Conservation (phyloP, 1,139 yeast species). For the Hanseniaspora sp. region DNA sequence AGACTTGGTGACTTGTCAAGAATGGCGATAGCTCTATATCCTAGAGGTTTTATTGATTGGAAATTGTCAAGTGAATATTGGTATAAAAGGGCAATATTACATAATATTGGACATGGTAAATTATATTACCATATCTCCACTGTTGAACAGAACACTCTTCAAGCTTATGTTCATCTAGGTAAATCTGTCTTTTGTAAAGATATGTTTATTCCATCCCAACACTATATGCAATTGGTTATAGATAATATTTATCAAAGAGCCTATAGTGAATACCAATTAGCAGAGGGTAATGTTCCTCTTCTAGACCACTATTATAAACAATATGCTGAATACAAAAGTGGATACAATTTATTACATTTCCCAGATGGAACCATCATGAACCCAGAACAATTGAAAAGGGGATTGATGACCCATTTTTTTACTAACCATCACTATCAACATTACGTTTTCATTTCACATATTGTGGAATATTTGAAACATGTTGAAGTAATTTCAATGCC, state of each 20-base stretch:
- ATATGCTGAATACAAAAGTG: slow-evolving; percentile 21
- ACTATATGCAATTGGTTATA: slow-evolving; percentile 61
- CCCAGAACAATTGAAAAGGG: slow-evolving; percentile 20
- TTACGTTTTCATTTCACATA: slow-evolving; percentile 20
- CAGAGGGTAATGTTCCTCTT: slow-evolving; percentile 56
- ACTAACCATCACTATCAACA: slow-evolving; percentile 17
- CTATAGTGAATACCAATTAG: slow-evolving; percentile 43
- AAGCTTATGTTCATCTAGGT: slow-evolving; percentile 67
- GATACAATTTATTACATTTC: slow-evolving; percentile 8
- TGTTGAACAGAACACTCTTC: slow-evolving; percentile 67
- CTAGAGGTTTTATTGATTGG: slow-evolving; percentile 72
- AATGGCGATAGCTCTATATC: slow-evolving; percentile 73
- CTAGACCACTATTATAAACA: slow-evolving; percentile 36
- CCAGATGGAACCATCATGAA: slow-evolving; percentile 12
- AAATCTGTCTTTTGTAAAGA: slow-evolving; percentile 68
- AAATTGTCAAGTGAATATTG: slow-evolving; percentile 66
- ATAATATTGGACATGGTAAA: slow-evolving; percentile 69
- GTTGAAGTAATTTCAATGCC: slow-evolving; percentile 31
- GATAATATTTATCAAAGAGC: slow-evolving; percentile 67
- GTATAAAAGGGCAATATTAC: slow-evolving; percentile 60
- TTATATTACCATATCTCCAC: slow-evolving; percentile 74
- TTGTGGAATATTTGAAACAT: slow-evolving; percentile 30
- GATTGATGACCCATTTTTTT: slow-evolving; percentile 12
- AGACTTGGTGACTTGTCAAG: slow-evolving; percentile 67
- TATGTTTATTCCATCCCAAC: slow-evolving; percentile 72